These are phyloP conservation scores for Sporothrix variecibatus DNA, from an alignment of 2,329 filamentous ascomycete species.

Conservation along the genomic window DNA sequence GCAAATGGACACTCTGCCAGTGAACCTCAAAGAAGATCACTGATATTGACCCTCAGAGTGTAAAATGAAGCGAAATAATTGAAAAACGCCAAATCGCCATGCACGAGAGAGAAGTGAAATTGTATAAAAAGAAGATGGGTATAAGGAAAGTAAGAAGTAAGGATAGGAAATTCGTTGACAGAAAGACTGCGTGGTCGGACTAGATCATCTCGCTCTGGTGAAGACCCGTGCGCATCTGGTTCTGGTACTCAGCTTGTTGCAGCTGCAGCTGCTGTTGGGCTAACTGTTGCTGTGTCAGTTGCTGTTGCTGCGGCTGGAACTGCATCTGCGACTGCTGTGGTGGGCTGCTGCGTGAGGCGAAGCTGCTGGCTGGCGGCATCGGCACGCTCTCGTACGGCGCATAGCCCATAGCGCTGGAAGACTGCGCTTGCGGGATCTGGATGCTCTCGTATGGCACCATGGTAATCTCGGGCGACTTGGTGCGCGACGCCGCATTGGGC, in stretches of 20 bases:
- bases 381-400: constrained; percentile 49
- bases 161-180: neutral
- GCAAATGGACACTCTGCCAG: neutral
- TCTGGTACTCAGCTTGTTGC: constrained; percentile 37
- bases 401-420: constrained; percentile 38
- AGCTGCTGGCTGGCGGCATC: constrained; percentile 40
- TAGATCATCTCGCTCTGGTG: constrained; percentile 60
- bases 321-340: constrained; percentile 35
- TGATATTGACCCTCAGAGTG: neutral
- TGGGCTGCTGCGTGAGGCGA: constrained; percentile 37
- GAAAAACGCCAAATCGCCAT: constrained; percentile 42
- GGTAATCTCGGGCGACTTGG: constrained; percentile 40
- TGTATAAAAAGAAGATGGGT: constrained; percentile 12
- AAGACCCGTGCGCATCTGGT: constrained; percentile 53
- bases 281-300: constrained; percentile 35
- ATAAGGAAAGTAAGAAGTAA: constrained; percentile 24
- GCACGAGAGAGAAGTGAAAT: constrained; percentile 35
- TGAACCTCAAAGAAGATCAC: too few relatives aligned
- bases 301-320: constrained; percentile 28
- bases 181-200: constrained; percentile 29
- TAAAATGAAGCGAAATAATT: constrained; percentile 20
- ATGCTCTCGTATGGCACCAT: constrained; percentile 45
- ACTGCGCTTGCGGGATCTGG: constrained; percentile 41
- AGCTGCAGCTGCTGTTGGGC: constrained; percentile 33
- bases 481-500: constrained; percentile 44